Base-by-base conservation (phyloP, 441 rosid species). In the Brassica hybrid region DNA sequence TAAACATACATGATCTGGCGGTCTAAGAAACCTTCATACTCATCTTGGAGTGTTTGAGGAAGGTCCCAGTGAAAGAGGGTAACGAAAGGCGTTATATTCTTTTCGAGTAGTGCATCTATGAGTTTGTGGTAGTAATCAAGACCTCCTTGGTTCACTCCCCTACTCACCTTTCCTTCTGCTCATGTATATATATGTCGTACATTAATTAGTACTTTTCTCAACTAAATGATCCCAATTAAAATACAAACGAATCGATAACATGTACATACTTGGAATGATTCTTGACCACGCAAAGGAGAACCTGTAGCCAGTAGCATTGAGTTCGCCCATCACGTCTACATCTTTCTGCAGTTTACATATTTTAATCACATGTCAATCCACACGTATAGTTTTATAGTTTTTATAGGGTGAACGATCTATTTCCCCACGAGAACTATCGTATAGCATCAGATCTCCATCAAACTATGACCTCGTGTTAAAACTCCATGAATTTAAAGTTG, bases 51-150 rank as follows among this genome's bases (percentile, higher is more conserved):
- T 21, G 23, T 11, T 65, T 80, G 76, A 69, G 83, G 83, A 58
- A 80, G 79, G 57, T 80, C 83, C 83, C 83, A 80, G 25, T 80
- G 83, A 23, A 7, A 79, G 50, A 79, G 57, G 9, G 83, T 80
- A n/a, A 75, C 76, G 13, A 80, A 80, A 9, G 79, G 79, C 61
- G 59, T 67, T 38, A 68, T 73, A 0, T 62, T 74, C 41, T 54
- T 52, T 17, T 4, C 19, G 5, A 36, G 1, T 0, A 73, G 74
- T 6, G 14, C 70, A 17, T 73, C 30, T 67, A 73, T 17, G 48
- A 73, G 71, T 0, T 36, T 2, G 34, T 34, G 17, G 77, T 78
- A 78, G 73, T 78, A 78, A 0, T 58, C 1, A n/a, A 78, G 3
- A 21, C 81, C 81, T 4, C 10, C 34, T 72, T 66, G 2, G 73